Base-by-base conservation (phyloP, 2,329 filamentous ascomycete species). In the Ceratocystis variospora region DNA sequence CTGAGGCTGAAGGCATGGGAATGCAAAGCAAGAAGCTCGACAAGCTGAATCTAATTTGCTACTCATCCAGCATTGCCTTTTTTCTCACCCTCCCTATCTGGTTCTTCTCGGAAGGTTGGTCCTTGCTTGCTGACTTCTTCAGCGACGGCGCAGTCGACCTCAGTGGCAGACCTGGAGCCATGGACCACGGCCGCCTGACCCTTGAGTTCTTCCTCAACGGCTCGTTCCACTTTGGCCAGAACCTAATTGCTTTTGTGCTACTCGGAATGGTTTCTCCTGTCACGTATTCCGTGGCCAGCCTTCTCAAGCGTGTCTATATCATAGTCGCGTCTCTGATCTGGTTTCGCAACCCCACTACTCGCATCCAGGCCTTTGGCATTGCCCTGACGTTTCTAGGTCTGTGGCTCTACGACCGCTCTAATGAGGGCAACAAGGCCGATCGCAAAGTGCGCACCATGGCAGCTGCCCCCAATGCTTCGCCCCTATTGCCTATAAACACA, bases 151-250 rank as follows among this genome's bases (percentile, higher is more conserved):
- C 86, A 1, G 81, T 97, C 64, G 82, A 86, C 69, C 74, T 87
- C 55, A 79, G 75, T 62, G 74, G 78, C 53, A 77, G 76, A 28
- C 85, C 87, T 44, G 81, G 92, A 33, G 84, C 87, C 12, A 87
- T 89, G 71, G 87, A 89, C 70, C 87, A 92, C 68, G 90, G 87
- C 31, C 84, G 89, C 1, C 75, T 88, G 57, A 78, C 81, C 0
- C 72, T 95, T n/a, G 94, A 99, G 73, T 97, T 96, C 74, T 75
- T 97, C 63, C 97, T 99, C 81, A 99, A 99, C 75, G 94, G 94
- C 66, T 87, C 90, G 3, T 96, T 96, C 73, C 94, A 99, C 76
- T 99, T 97, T 75, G 89, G 85, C 17, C 94, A 99, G 73, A 96
- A 96, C 73, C 95, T 99, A 64, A 82, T 99, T 65, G 94, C 94